Evolutionary conservation across 257 asterid species (phyloP), one percentile per base, ranked within the genome.

Genomic region (Parsonsia alboflavescens): DNA sequence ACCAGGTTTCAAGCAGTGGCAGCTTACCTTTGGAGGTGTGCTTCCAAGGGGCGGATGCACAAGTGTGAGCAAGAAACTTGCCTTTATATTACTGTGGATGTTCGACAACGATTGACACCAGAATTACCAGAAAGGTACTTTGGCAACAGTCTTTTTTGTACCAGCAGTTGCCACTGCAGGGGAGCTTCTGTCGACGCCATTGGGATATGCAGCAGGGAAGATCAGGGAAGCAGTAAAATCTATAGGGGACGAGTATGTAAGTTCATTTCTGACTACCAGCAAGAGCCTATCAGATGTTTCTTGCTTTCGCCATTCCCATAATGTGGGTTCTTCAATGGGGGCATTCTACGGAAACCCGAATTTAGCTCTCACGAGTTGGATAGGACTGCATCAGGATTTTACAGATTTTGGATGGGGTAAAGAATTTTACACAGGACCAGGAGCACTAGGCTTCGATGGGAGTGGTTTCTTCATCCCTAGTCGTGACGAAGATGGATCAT

Each of bases 11-110:
- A 80, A 44, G 74, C 74, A 1, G 30, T 83, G 22, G 56, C 74
- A 7, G 84, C 79, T 2, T 80, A 83, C 53, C 12, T 80, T 24
- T 83, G 84, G 86, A 61, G 79, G 72, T 75, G 79, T 7, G 67
- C 70, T 33, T 74, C 76, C 56, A 74, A 59, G 73, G 84, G 80
- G 0, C 78, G 82, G 5, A 44, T 30, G 33, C 80, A 56, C 13
- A 33, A 10, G 2, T 46, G 30, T 1, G 80, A 77, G 39, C 86
- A 83, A 54, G 79, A 59, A 30, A 80, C 86, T 0, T 63, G 52
- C 2, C 21, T 73, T 3, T 68, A 68, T 17, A 28, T 83, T 0
- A 3, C 64, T 0, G 69, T 78, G 15, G 71, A 75, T 12, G 21
- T 68, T 9, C 79, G 84, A 17, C 30, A 19, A 24, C 69, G 78